Percentiles rank a stretch among this genome's conserved stretches.
phyloP scores from a whole-genome alignment of 1,139 yeast genomes.

The Debaryomyces robertsiae region DNA sequence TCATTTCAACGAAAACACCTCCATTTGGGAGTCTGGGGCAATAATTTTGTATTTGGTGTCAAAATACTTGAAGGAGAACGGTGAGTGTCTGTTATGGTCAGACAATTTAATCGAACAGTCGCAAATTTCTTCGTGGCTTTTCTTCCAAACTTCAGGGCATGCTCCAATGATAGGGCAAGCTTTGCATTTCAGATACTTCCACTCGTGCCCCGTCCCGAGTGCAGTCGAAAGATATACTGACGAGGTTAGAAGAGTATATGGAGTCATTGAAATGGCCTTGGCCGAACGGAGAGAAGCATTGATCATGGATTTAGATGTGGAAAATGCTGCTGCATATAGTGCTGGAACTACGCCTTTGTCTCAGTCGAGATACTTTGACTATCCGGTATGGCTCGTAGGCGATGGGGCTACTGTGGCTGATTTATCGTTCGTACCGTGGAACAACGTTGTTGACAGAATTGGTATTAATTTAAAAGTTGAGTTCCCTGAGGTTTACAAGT shows the following conservation, averaged over 20 bases:
- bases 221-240: slow-evolving; percentile 92
- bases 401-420: slow-evolving; percentile 91
- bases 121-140: slow-evolving; percentile 87
- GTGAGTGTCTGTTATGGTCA: slow-evolving; percentile 80
- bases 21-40: slow-evolving; percentile 95
- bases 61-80: slow-evolving; percentile 66
- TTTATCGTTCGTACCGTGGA: slow-evolving; percentile 94
- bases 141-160: slow-evolving; percentile 94
- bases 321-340: slow-evolving; percentile 84
- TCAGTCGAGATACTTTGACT: slow-evolving; percentile 84
- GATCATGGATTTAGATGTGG: slow-evolving; percentile 87
- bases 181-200: slow-evolving; percentile 88
- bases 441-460: slow-evolving; percentile 89
- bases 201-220: slow-evolving; percentile 80
- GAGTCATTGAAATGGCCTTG: slow-evolving; percentile 92
- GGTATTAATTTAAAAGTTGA: slow-evolving; percentile 86
- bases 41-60: slow-evolving; percentile 76
- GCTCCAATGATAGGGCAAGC: slow-evolving; percentile 99
- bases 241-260: slow-evolving; percentile 91
- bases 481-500: slow-evolving; percentile 93
- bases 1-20: slow-evolving; percentile 74
- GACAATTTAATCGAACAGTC: slow-evolving; percentile 79
- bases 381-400: slow-evolving; percentile 95
- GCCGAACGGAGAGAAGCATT: slow-evolving; percentile 91
- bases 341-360: slow-evolving; percentile 88